Percentiles rank a stretch among this genome's conserved stretches.
Evolutionary conservation across 345 rosid species (phyloP).

Genomic region (Trapa bicornis): DNA sequence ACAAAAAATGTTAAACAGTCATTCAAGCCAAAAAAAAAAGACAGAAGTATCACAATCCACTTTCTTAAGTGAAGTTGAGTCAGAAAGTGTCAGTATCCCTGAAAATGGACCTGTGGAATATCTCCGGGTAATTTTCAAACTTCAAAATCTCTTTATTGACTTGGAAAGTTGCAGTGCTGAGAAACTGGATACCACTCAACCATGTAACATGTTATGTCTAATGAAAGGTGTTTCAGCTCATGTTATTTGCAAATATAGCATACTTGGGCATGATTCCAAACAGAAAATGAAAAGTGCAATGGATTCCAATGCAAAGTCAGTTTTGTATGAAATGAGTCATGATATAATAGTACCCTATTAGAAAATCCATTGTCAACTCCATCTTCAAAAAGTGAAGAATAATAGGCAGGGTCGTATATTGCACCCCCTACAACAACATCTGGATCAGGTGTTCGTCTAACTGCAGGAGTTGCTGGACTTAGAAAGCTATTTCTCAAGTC

Average conservation of each 20-base stretch:
- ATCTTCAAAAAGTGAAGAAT: slow-evolving; percentile 53
- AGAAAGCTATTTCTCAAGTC: slow-evolving; percentile 58
- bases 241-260: not conserved
- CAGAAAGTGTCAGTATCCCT: too few relatives aligned
- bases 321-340: not conserved
- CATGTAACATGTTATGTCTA: not conserved
- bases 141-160: not conserved
- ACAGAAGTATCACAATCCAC: too few relatives aligned
- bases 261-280: not conserved
- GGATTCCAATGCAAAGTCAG: not conserved
- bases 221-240: not conserved
- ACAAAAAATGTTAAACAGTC: too few relatives aligned
- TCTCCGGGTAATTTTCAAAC: not conserved
- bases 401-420: slow-evolving; percentile 48
- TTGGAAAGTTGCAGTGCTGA: not conserved
- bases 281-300: not conserved
- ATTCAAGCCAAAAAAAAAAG: too few relatives aligned
- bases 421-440: slow-evolving; percentile 55
- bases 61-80: too few relatives aligned
- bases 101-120: too few relatives aligned
- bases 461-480: slow-evolving; percentile 38
- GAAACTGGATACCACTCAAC: not conserved
- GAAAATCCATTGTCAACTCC: slow-evolving; percentile 27
- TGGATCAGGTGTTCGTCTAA: slow-evolving; percentile 28
- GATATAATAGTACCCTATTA: slow-evolving; percentile 16